phyloP scores from a whole-genome alignment of 495 filamentous ascomycete genomes.

The Beverwykella pulmonaria region DNA sequence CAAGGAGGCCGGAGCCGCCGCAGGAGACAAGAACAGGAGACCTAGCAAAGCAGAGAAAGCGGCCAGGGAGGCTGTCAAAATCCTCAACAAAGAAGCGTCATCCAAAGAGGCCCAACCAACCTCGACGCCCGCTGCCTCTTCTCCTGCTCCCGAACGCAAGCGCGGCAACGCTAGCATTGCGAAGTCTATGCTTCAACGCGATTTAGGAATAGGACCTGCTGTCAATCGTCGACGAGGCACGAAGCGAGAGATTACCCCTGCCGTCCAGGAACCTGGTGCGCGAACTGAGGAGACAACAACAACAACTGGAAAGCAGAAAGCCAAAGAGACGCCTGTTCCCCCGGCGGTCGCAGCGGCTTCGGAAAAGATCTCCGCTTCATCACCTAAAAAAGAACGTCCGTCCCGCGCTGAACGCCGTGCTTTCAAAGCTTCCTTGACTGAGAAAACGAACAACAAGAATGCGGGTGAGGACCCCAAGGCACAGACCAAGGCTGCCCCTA shows the following conservation, averaged over 20 bases:
- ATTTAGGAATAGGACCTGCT: conserved; percentile 71
- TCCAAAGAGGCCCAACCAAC: conserved; percentile 39
- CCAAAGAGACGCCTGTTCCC: conserved; percentile 26
- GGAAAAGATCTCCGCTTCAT: conserved; percentile 24
- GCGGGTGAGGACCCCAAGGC: conserved; percentile 23
- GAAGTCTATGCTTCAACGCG: conserved; percentile 84
- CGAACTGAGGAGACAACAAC: conserved; percentile 42
- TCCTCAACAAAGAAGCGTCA: conserved; percentile 68
- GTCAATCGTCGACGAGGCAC: conserved; percentile 54
- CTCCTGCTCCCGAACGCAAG: conserved; percentile 54
- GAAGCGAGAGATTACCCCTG: conserved; percentile 43
- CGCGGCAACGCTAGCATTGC: conserved; percentile 75
- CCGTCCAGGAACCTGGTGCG: conserved; percentile 16
- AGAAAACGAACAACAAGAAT: conserved; percentile 36
- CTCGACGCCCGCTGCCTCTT: conserved; percentile 37
- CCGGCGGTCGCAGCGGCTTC: background rate
- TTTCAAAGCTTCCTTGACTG: conserved; percentile 31
- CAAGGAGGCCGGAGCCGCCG: conserved; percentile 39
- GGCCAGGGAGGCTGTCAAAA: conserved; percentile 75
- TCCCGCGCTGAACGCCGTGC: conserved; percentile 40
- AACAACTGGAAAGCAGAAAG: conserved; percentile 21
- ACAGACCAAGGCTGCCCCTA: conserved; percentile 22
- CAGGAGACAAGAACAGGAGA: conserved; percentile 52
- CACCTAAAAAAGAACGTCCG: conserved; percentile 37
- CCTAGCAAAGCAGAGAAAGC: conserved; percentile 59